Conservation (phyloP, 176 grass and related monocot species). For the Carex myosuroides region DNA sequence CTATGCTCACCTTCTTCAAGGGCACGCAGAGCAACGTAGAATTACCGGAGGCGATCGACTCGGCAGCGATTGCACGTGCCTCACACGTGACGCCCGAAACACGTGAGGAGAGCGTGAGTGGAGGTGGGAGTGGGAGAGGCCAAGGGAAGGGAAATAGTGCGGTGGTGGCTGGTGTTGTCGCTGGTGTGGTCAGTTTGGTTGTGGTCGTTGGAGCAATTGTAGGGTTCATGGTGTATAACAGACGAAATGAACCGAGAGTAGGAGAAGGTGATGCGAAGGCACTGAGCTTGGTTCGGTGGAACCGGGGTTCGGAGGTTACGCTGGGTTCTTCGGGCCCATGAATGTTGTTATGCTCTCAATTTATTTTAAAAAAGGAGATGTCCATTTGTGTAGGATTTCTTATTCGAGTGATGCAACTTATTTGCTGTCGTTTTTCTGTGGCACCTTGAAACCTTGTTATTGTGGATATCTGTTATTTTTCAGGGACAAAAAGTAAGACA, state of each 20-base stretch:
- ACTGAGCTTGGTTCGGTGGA: slow-evolving; percentile 8
- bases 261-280: neutral
- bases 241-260: slow-evolving; percentile 1
- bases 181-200: slow-evolving; percentile 2
- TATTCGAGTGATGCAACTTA: neutral
- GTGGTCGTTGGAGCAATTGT: neutral
- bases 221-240: slow-evolving; percentile 16
- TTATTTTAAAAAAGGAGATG: neutral
- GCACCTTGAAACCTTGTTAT: neutral
- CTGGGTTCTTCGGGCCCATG: neutral
- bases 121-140: neutral
- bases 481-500: neutral
- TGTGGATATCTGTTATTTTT: slow-evolving; percentile 7
- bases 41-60: slow-evolving; percentile 21
- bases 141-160: slow-evolving; percentile 2
- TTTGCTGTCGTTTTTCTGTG: neutral
- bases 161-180: slow-evolving; percentile 9
- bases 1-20: slow-evolving; percentile 22
- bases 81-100: slow-evolving; percentile 5
- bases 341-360: neutral
- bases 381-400: neutral
- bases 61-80: slow-evolving; percentile 3
- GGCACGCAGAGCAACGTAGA: neutral
- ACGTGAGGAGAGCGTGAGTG: neutral
- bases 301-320: neutral